These are phyloP conservation scores for Suhomyces bokatorum DNA, from an alignment of 1,139 yeast genomes.

Conservation along the genomic window DNA sequence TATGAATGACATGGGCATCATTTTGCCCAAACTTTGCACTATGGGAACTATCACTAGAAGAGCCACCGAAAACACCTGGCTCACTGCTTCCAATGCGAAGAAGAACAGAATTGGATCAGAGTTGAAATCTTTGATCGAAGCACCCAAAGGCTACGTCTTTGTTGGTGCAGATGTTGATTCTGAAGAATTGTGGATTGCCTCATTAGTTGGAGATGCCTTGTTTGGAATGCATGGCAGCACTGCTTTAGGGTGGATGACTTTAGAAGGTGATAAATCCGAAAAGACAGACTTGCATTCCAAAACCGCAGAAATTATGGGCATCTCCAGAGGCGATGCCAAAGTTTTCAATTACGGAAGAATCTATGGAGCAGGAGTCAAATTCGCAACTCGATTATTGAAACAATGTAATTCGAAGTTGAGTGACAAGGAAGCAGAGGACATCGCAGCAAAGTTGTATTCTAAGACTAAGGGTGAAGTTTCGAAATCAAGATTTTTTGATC, in stretches of 20 bases:
- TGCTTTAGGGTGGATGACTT: constrained; percentile 98
- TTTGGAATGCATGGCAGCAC: constrained; percentile 93
- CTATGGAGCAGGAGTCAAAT: constrained; percentile 94
- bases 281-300: constrained; percentile 95
- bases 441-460: constrained; percentile 69
- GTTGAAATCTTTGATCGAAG: constrained; percentile 78
- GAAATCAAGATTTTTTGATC: constrained; percentile 28
- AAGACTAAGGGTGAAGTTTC: constrained; percentile 76
- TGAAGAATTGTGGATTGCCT: constrained; percentile 97
- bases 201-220: constrained; percentile 88
- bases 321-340: constrained; percentile 89
- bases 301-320: constrained; percentile 87
- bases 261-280: constrained; percentile 89
- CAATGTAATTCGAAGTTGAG: constrained; percentile 74
- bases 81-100: constrained; percentile 95
- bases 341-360: constrained; percentile 95
- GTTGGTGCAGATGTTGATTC: constrained; percentile 99
- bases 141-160: constrained; percentile 87
- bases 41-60: constrained; percentile 98
- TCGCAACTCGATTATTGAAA: constrained; percentile 78
- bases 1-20: constrained; percentile 57
- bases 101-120: constrained; percentile 87
- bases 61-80: constrained; percentile 97
- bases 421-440: constrained; percentile 67
- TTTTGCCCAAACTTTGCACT: constrained; percentile 78